A percentile compares a stretch with the other conserved stretches of the same genome.
phyloP scores from a whole-genome alignment of 345 rosid genomes.

The Erodium maritimum region DNA sequence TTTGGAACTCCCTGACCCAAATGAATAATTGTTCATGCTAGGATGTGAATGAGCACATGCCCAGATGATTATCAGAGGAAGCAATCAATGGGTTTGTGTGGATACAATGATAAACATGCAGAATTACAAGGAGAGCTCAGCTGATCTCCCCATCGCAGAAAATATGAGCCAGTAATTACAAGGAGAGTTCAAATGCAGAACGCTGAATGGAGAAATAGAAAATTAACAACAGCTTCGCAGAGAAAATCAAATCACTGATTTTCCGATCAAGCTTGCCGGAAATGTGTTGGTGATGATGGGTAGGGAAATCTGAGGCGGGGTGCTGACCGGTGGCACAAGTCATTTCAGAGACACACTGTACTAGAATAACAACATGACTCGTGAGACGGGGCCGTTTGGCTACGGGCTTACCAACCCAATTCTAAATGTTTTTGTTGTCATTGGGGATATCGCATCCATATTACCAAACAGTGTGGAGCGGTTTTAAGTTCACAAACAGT shows the following conservation, averaged over 20 bases:
- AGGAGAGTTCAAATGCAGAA: constrained; percentile 1
- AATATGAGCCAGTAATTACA: constrained; percentile 12
- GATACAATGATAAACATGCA: constrained; percentile 1
- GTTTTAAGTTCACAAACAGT: too few species aligned
- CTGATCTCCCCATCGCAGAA: too few species aligned
- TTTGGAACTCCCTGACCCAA: constrained; percentile 43
- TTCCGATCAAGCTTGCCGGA: too few species aligned
- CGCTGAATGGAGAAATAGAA: background rate
- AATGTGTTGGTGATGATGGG: too few species aligned
- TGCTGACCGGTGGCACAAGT: background rate
- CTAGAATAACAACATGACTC: too few species aligned
- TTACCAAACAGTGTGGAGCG: too few species aligned
- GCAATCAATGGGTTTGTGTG: background rate
- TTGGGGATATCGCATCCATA: too few species aligned
- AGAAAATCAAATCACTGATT: background rate
- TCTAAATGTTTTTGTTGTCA: too few species aligned
- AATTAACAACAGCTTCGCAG: background rate
- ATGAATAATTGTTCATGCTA: constrained; percentile 56
- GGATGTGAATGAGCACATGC: constrained; percentile 17
- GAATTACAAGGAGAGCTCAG: constrained; percentile 2
- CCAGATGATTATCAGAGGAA: constrained; percentile 22
- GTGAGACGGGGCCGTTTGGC: too few species aligned
- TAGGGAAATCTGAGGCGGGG: background rate
- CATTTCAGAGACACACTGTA: too few species aligned
- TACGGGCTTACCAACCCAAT: too few species aligned